Base-by-base conservation (phyloP, 805 yeast genomes). In the Candida multigemmis region DNA sequence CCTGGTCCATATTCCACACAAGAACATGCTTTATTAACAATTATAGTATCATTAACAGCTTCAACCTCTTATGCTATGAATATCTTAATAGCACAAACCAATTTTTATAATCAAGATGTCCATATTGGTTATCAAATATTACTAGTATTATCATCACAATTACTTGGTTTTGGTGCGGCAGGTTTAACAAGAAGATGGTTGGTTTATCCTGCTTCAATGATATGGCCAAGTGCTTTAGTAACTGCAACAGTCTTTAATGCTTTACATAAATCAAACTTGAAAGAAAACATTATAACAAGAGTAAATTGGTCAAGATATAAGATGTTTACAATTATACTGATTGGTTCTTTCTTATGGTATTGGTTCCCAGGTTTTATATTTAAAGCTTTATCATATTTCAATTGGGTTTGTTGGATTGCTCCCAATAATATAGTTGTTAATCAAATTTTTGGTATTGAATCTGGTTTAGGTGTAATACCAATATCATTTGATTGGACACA, bases 211-310 rank as follows among this genome's bases (percentile, higher is more conserved):
- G 65, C 77, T 4, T 56, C 72, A n/a, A 70, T 76, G 50, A 63
- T 77, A 27, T 81, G 87, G 87, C 89, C 89, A 4, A 50, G 71
- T 2, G 68, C 67, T 41, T 59, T 80, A 44, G 80, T 76, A 27
- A 61, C 75, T 4, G 43, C 73, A 15, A 74, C 80, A 9, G 34
- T 37, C 20, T 17, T 17, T 10, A 17, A 10, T 17, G 19, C 19
- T 17, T 36, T 36, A 21, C 32, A 37, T 22, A 36, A 36, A 21
- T 26, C 32, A 33, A 36, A 13, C 46, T 54, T 60, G 70, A 54
- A 57, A 71, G 42, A 63, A 67, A 51, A 58, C 75, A 49, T 65
- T 59, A 50, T 35, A 63, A 44, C 53, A 57, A 66, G 36, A 67
- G 68, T 46, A 71, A 71, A 41, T 48, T 52, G 37, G 37, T 30